Base-by-base conservation (phyloP, 257 asterid genomes). In the Przewalskia tangutica region DNA sequence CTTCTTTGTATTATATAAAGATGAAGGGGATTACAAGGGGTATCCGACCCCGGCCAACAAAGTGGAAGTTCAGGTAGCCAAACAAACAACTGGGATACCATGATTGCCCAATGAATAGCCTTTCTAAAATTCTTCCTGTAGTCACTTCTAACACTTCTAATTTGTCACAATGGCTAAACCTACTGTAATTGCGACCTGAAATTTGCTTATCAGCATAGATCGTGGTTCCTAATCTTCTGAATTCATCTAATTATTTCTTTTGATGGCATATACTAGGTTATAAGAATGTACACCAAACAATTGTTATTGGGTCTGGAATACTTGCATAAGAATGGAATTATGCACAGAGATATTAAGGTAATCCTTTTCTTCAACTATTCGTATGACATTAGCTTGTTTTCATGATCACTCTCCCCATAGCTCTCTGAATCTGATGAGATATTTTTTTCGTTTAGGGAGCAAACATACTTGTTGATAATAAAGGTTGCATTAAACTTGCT, bases 321-420 rank as follows among this genome's bases (percentile, higher is more conserved):
- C 89, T 92, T 96, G 88, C 99, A 96, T 88, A 88, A 92, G 86
- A 91, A 96, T 84, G 93, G 93, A 71, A 96, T 96, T 80, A 93
- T 96, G 99, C 99, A 96, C 90, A 88, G 99, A 87, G 98, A 96
- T 86, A 96, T 96, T 84, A 94, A 96, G 99, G 99, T 94, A 85
- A 53, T 56, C 84, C 16, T 20, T 13, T 75, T 44, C 63, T 77
- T 71, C 40, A 59, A 63, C 42, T 58, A 48, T 73, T 73, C 8
- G 4, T 4, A 73, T 13, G 62, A 48, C 60, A 48, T 48, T 73
- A 48, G 60, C 79, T 73, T 50, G 60, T 73, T 73, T 48, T 46
- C 59, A 51, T 48, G 79, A 8, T 46, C 56, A 13, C 42, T 34
- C 80, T 75, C 12, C 27, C n/a, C 66, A 58, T 54, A 46, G 83